phyloP scores from a whole-genome alignment of 371 early-diverging fungal species.

The Apophysomyces elegans region DNA sequence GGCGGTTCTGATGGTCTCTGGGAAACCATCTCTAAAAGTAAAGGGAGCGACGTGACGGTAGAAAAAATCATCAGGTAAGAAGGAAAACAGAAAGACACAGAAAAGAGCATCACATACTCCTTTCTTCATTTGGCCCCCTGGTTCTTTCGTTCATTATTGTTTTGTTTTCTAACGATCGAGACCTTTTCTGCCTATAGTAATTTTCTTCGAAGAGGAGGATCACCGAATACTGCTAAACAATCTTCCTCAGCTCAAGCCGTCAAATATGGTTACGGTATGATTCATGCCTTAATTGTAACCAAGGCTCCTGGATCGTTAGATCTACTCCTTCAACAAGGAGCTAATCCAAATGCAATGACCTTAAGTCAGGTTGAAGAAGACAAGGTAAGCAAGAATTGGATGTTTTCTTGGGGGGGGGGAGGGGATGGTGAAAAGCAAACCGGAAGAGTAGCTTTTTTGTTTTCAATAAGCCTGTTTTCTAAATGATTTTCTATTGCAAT shows the following conservation, averaged over 20 bases:
- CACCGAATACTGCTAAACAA: slow-evolving; percentile 52
- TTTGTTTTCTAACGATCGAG: neutral
- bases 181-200: slow-evolving; percentile 24
- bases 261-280: slow-evolving; percentile 53
- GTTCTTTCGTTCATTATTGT: neutral
- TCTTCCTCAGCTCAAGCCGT: slow-evolving; percentile 32
- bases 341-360: slow-evolving; percentile 43
- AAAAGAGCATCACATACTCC: neutral
- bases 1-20: slow-evolving; percentile 53
- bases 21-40: slow-evolving; percentile 42
- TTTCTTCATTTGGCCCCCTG: neutral
- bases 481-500: neutral
- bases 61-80: slow-evolving; percentile 48
- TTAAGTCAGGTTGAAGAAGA: slow-evolving; percentile 44
- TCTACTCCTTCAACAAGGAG: slow-evolving; percentile 47
- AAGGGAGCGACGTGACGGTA: slow-evolving; percentile 43
- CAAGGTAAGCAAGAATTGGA: slow-evolving; percentile 26
- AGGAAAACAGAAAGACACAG: neutral
- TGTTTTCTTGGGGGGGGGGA: neutral
- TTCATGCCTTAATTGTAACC: slow-evolving; percentile 48
- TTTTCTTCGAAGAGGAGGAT: slow-evolving; percentile 50
- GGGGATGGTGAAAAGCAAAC: neutral
- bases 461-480: too few species aligned
- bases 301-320: slow-evolving; percentile 38
- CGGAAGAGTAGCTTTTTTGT: neutral